phyloP scores from a whole-genome alignment of 73 alveolate species.

The Symbiodinium natans region DNA sequence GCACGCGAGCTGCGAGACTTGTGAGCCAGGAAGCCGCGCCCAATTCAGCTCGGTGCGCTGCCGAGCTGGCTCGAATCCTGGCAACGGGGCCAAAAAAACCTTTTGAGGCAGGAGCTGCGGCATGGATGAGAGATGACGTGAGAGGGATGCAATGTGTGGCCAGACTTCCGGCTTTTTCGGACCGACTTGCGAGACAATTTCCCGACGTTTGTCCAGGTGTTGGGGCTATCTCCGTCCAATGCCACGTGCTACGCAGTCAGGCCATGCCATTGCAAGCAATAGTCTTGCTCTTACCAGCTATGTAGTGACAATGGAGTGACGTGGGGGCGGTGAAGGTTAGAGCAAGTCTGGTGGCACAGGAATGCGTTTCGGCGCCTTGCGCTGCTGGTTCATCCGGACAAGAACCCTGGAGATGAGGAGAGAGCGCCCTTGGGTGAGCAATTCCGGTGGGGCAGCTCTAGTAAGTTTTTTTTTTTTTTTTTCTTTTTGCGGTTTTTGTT shows the following conservation, averaged over 20 bases:
- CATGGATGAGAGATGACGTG: not conserved
- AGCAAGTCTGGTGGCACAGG: not conserved
- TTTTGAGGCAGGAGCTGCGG: not conserved
- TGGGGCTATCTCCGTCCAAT: conserved; percentile 37
- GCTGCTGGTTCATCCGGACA: conserved; percentile 80
- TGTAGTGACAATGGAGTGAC: not conserved
- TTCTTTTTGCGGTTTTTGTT: not conserved
- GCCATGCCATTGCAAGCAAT: not conserved
- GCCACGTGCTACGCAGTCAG: conserved; percentile 82
- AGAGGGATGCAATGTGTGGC: not conserved
- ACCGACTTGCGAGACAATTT: not conserved
- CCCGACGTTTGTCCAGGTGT: not conserved
- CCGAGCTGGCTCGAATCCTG: conserved; percentile 44
- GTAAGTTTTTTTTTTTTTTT: not conserved
- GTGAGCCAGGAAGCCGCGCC: not conserved
- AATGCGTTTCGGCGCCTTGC: conserved; percentile 87
- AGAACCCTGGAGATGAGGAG: conserved; percentile 88
- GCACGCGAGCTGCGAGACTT: not conserved
- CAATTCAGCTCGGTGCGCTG: not conserved
- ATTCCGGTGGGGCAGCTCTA: not conserved
- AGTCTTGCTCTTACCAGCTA: too few relatives aligned
- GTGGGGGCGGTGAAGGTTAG: too few relatives aligned
- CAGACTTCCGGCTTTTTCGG: not conserved
- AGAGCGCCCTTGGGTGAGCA: not conserved
- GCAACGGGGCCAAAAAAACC: conserved; percentile 7